Evolutionary conservation across 2,329 filamentous ascomycete species (phyloP).

Genomic region (Neonectria neomacrospora): DNA sequence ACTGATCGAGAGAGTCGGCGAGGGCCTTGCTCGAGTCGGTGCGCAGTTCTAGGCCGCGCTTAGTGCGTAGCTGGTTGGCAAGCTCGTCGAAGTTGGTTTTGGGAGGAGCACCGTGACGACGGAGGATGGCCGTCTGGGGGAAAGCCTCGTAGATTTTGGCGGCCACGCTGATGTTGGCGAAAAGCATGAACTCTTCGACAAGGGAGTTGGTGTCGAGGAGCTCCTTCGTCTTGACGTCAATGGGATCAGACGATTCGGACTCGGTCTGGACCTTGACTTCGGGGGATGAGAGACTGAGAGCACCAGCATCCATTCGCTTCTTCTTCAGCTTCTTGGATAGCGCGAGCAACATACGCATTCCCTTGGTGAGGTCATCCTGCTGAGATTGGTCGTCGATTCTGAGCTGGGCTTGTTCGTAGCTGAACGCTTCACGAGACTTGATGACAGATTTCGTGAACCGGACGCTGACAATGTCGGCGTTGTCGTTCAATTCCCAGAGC

Average conservation of each 20-base stretch:
- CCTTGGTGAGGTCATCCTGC: constrained; percentile 87
- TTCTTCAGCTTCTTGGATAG: constrained; percentile 94
- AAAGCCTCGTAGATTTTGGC: constrained; percentile 90
- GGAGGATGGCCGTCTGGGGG: constrained; percentile 93
- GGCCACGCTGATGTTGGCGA: constrained; percentile 96
- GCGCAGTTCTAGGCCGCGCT: constrained; percentile 81
- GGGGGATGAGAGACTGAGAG: constrained; percentile 94
- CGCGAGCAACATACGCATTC: constrained; percentile 87
- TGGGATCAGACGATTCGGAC: constrained; percentile 93
- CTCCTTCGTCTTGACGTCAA: constrained; percentile 96
- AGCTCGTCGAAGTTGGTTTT: constrained; percentile 98
- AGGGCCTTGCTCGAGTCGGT: constrained; percentile 92
- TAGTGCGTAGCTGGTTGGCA: constrained; percentile 87
- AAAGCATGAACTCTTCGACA: constrained; percentile 99
- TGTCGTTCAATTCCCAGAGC: constrained; percentile 86
- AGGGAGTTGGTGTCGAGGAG: constrained; percentile 96
- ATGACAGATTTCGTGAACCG: constrained; percentile 98
- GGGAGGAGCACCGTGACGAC: constrained; percentile 90
- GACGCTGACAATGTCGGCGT: constrained; percentile 86
- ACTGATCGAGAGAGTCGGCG: constrained; percentile 89
- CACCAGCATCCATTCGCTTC: constrained; percentile 96
- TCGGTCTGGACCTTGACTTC: constrained; percentile 97
- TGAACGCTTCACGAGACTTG: constrained; percentile 94
- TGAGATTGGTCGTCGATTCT: constrained; percentile 91
- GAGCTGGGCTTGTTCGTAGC: constrained; percentile 95